Conservation (phyloP, 495 filamentous ascomycete genomes). For the Penicillium pancosmium region DNA sequence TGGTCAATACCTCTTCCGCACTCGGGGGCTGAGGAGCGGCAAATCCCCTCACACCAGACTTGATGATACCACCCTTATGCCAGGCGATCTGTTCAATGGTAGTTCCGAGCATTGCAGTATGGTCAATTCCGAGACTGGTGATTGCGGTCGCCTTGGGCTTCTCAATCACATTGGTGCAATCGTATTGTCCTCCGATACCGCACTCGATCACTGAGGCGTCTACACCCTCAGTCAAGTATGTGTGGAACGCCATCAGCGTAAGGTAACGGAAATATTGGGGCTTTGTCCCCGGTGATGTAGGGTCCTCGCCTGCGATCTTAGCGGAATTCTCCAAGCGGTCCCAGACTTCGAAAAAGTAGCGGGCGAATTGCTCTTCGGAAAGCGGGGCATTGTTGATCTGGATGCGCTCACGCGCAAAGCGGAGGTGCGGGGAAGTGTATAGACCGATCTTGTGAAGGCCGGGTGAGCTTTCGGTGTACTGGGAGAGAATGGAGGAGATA, state of each 20-base stretch:
- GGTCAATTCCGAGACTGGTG: constrained; percentile 88
- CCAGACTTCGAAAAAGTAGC: constrained; percentile 90
- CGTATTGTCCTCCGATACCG: constrained; percentile 91
- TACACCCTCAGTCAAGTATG: constrained; percentile 79
- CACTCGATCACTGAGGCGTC: constrained; percentile 88
- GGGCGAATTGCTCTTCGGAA: constrained; percentile 74
- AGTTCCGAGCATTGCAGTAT: constrained; percentile 73
- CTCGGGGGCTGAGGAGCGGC: constrained; percentile 68
- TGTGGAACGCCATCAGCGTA: constrained; percentile 86
- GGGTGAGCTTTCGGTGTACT: constrained; percentile 51
- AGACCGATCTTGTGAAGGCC: constrained; percentile 67
- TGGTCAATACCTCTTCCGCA: constrained; percentile 68
- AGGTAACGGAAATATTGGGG: constrained; percentile 91
- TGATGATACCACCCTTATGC: constrained; percentile 96
- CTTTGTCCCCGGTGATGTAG: constrained; percentile 54
- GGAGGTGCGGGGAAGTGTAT: constrained; percentile 86
- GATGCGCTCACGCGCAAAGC: constrained; percentile 87
- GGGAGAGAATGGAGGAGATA: constrained; percentile 60
- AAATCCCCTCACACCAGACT: constrained; percentile 68
- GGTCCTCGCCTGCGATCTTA: constrained; percentile 48
- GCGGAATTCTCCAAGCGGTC: constrained; percentile 66
- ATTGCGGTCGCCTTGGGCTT: constrained; percentile 75
- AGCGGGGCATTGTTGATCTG: constrained; percentile 77
- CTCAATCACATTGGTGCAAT: constrained; percentile 88
- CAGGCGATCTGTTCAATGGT: constrained; percentile 93